Evolutionary conservation across 1,139 yeast species (phyloP), one percentile per base, ranked within the genome.

Genomic region (Pichia norvegensis): DNA sequence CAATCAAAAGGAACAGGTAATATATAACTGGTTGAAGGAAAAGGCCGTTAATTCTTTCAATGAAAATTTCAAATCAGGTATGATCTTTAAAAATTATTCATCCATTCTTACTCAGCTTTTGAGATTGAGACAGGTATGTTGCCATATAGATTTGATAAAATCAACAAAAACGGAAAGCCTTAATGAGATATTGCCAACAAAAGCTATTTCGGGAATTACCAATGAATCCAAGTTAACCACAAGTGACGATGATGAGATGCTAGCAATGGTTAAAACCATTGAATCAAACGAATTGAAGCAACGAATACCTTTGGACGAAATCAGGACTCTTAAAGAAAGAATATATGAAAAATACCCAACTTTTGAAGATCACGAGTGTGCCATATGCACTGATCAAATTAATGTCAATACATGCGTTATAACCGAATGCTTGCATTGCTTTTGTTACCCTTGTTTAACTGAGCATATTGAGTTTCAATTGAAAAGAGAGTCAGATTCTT

Each of bases 121-220:
- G 51, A 71, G 97, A 46, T 69, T 92, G 39, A 72, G 97, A 46
- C 97, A 92, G 61, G 78, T 85, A 0, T 92, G 97, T 60, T 87
- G 96, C 59, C 97, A 92, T 61, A 75, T 84, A 17, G 76, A 76
- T 46, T 66, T 86, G 47, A 74, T 85, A 2, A 77, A 77, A 6
- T 60, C 68, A 4, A 59, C 70, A 3, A 54, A 56, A 13, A 52
- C 49, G 2, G 60, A 56, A 14, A 68, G 65, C 3, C 49, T 63
- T 40, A 69, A 50, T 54, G 66, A 50, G 29, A 57, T 48, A 38
- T 11, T 13, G 10, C 11, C 19, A 16, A 20, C 4, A 19, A 16
- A n/a, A 4, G 19, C 21, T 5, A 9, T 16, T 4, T 57, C 41
- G 36, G 42, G 46, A 13, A 41, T 31, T 16, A n/a, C 14, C 8